phyloP scores from a whole-genome alignment of 192 early-diverging fungal species.

The Pilobolus umbonatus region DNA sequence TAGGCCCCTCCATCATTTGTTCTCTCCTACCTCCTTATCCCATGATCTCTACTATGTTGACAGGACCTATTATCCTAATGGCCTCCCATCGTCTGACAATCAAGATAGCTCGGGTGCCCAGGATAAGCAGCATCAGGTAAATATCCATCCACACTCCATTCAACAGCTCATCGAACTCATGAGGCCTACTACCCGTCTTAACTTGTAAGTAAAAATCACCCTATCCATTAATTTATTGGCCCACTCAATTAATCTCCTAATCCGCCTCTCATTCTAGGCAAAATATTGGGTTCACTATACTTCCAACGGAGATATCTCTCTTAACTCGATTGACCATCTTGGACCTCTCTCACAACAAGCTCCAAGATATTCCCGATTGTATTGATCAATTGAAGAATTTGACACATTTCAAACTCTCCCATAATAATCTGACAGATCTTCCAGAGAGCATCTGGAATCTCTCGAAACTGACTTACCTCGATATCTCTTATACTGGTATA shows the following conservation, averaged over 20 bases:
- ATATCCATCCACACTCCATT: neutral
- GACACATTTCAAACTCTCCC: slow-evolving; percentile 53
- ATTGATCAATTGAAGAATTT: slow-evolving; percentile 63
- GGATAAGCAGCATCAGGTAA: neutral
- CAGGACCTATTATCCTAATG: slow-evolving; percentile 16
- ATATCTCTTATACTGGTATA: slow-evolving; percentile 64
- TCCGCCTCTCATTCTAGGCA: slow-evolving; percentile 1
- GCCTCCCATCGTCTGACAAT: neutral
- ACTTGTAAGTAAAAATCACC: slow-evolving; percentile 28
- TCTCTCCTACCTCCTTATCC: slow-evolving; percentile 24
- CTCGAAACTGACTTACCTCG: slow-evolving; percentile 56
- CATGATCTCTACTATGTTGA: slow-evolving; percentile 24
- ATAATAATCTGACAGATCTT: slow-evolving; percentile 55
- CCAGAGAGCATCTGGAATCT: slow-evolving; percentile 59
- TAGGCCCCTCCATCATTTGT: slow-evolving; percentile 19
- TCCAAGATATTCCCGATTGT: slow-evolving; percentile 55
- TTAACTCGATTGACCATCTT: slow-evolving; percentile 67
- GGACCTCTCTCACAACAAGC: slow-evolving; percentile 59
- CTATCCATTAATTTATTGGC: neutral
- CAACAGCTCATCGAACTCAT: slow-evolving; percentile 10
- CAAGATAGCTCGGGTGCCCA: neutral
- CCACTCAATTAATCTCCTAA: neutral
- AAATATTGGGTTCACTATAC: slow-evolving; percentile 1
- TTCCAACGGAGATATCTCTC: slow-evolving; percentile 44
- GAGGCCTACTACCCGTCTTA: slow-evolving; percentile 16